Evolutionary conservation across 306 rosid species (phyloP), one percentile per base, ranked within the genome.

Genomic region (Betula pendula): DNA sequence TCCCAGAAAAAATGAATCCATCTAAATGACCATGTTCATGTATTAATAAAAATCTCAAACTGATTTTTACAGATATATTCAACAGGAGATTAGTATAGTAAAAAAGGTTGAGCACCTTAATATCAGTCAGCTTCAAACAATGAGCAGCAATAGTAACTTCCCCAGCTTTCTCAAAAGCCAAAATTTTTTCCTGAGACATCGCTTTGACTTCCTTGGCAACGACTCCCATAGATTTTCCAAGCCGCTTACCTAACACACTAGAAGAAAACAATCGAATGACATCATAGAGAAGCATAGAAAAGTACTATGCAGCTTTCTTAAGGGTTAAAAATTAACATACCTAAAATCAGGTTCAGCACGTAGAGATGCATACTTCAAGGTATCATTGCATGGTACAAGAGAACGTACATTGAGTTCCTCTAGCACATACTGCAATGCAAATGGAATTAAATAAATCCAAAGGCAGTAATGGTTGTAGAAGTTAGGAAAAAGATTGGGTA

Each of bases 291-390:
- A 44, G 63, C 63, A 72, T 8, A 19, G 38, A 47, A 60, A 44
- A 43, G 38, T 25, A 35, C 60, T 2, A 66, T 15, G 3, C 35
- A 55, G 72, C 22, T 72, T 68, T 63, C 43, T 25, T 56, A 42
- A 67, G 63, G 68, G 60, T 43, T 45, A 63, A 60, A 38, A 76
- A 69, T 71, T 75, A 35, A 49, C 76, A 58, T 90, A 92, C 98
- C 98, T 95, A 73, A 92, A 95, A 74, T 95, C 98, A 3, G 97
- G 97, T 73, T 90, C 98, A 0, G 97, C 97, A 59, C 97, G 96
- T 53, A 95, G 79, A 49, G 93, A 90, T 65, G 98, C 80, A 81
- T 95, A 95, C 84, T 90, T 90, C 77, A 92, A 81, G 2, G 96
- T 90, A 87, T 95, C 96, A 65, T 88, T 85, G 76, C 98, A 94